Percentiles rank a stretch among this genome's conserved stretches.
Evolutionary conservation across 768 basidiomycete species (phyloP).

Genomic region (Tephrocybe rancida): DNA sequence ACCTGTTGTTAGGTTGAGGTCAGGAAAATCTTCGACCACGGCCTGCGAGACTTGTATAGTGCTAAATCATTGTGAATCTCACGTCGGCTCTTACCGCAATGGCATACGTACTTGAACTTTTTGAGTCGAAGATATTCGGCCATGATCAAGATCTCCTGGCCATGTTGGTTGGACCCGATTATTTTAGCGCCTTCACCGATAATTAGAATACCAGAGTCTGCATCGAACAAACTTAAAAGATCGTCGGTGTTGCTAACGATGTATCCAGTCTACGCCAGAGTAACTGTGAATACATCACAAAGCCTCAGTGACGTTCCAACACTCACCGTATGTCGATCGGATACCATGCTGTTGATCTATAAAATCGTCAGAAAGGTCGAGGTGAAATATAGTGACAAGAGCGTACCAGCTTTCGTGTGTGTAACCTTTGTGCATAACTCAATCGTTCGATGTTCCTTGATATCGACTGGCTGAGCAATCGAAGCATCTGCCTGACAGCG

Average conservation of each 20-base stretch:
- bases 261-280: conserved; percentile 54
- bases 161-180: conserved; percentile 67
- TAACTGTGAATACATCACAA: not conserved
- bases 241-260: conserved; percentile 84
- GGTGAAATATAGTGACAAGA: not conserved
- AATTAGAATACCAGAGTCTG: conserved; percentile 72
- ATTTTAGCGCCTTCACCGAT: conserved; percentile 75
- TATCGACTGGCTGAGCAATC: conserved; percentile 77
- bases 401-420: conserved; percentile 74
- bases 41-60: conserved; percentile 72
- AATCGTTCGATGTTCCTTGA: conserved; percentile 79
- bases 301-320: not conserved
- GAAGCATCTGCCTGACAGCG: conserved; percentile 81
- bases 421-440: conserved; percentile 74
- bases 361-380: conserved; percentile 5
- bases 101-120: conserved; percentile 52
- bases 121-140: conserved; percentile 79
- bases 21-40: conserved; percentile 70
- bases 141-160: conserved; percentile 78
- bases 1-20: conserved; percentile 61
- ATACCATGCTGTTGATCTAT: conserved; percentile 72
- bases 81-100: not conserved
- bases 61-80: conserved; percentile 30
- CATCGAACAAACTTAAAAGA: conserved; percentile 75
- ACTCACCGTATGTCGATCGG: conserved; percentile 60